Percentiles rank a stretch among this genome's conserved stretches.
Conservation (phyloP, 1,284 basidiomycete genomes). For the Neolentinus lepideus region DNA sequence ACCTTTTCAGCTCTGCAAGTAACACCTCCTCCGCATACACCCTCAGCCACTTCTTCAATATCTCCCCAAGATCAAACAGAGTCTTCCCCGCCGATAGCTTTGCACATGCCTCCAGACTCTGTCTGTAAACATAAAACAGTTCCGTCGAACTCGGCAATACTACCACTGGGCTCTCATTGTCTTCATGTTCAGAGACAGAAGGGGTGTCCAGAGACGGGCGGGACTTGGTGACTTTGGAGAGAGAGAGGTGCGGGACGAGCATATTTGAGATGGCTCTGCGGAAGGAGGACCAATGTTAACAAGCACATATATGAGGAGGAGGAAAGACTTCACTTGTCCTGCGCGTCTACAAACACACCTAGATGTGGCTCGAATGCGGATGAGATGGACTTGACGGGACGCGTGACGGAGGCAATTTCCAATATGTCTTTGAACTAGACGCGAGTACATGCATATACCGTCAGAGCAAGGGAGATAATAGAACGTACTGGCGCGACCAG, state of each 20-base stretch:
- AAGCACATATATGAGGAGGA: neutral
- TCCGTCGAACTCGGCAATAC: constrained; percentile 94
- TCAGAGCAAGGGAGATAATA: neutral
- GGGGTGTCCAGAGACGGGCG: constrained; percentile 65
- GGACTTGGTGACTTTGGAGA: constrained; percentile 35
- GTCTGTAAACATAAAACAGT: constrained; percentile 95
- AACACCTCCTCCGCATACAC: constrained; percentile 95
- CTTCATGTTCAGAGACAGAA: constrained; percentile 30
- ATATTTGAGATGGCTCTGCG: constrained; percentile 71
- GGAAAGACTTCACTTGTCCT: constrained; percentile 65
- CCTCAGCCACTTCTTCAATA: constrained; percentile 91
- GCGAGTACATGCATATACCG: neutral
- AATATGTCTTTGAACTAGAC: constrained; percentile 61
- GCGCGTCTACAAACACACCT: constrained; percentile 90
- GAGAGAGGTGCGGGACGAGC: constrained; percentile 72
- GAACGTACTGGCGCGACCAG: constrained; percentile 67
- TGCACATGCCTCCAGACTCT: constrained; percentile 91
- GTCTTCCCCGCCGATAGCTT: constrained; percentile 79
- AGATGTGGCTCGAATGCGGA: constrained; percentile 90
- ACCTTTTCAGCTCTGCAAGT: constrained; percentile 66
- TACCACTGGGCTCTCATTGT: constrained; percentile 44
- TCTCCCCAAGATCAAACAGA: constrained; percentile 67
- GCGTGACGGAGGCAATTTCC: constrained; percentile 38
- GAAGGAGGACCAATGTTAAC: constrained; percentile 1
- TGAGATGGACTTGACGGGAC: constrained; percentile 63